Conservation (phyloP, 1,284 basidiomycete species). For the Amylostereum areolatum region DNA sequence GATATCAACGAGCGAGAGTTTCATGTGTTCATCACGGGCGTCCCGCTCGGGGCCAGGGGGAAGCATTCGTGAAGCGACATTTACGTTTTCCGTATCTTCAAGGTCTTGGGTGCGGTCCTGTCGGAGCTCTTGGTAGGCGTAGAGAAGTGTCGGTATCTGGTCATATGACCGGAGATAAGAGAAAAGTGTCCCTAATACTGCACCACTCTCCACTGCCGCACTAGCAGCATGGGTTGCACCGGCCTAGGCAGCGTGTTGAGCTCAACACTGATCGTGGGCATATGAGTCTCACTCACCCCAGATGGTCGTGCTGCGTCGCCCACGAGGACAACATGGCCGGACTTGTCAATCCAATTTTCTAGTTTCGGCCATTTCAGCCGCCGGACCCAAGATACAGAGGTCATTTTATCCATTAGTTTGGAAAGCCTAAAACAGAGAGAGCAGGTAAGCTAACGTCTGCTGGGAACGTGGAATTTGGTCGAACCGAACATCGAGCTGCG, state of each 20-base stretch:
- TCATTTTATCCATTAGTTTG: too few species aligned
- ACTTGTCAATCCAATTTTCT: constrained; percentile 32
- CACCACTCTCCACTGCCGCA: constrained; percentile 33
- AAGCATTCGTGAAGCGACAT: constrained; percentile 23
- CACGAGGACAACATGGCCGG: constrained; percentile 34
- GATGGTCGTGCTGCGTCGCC: constrained; percentile 43
- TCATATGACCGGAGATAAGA: constrained; percentile 30
- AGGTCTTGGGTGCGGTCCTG: constrained; percentile 31
- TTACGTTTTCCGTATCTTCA: constrained; percentile 31
- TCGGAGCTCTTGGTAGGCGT: constrained; percentile 40
- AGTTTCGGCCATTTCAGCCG: constrained; percentile 10
- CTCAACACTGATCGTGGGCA: too few species aligned
- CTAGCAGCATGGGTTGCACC: too few species aligned
- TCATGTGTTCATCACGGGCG: constrained; percentile 32
- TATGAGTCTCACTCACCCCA: too few species aligned
- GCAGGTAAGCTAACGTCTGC: too few species aligned
- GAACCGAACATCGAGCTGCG: too few species aligned
- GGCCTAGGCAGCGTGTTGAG: too few species aligned
- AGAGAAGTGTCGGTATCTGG: constrained; percentile 36
- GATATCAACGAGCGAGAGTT: constrained; percentile 10
- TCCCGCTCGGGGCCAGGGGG: constrained; percentile 34
- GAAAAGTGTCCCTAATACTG: constrained; percentile 41
- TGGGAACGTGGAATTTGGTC: too few species aligned
- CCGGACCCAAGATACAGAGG: too few species aligned
- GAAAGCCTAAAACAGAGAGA: too few species aligned